Evolutionary conservation across 305 asterid species (phyloP), one percentile per base, ranked within the genome.

Genomic region (Solanum hybrid): DNA sequence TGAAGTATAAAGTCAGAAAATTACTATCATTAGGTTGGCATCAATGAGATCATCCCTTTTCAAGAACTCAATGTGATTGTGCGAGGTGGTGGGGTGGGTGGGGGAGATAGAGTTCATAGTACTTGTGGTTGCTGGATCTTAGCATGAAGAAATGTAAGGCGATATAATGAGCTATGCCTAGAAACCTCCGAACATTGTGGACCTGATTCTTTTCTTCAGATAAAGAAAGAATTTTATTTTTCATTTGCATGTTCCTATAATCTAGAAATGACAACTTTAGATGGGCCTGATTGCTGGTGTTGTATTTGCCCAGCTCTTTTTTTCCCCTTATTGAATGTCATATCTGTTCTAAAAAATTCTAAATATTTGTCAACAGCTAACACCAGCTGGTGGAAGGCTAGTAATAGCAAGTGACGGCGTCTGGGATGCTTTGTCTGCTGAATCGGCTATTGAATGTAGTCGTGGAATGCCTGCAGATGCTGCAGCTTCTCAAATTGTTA

Each of bases 401-500:
- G 92, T 98, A 51, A 92, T 98, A 91, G 94, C 99, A 88, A 98
- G 99, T 79, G 99, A 98, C 29, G 99, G 99, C 85, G 99, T 98
- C 92, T 98, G 99, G 99, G 99, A 98, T 89, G 98, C 99, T 89
- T 20, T 98, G 91, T 91, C 99, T 89, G 96, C 99, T 57, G 99
- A 98, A 93, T 37, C 90, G 37, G 99, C 99, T 91, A 91, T 96
- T 34, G 99, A 96, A 26, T 95, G 99, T 90, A 95, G 98, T 89
- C 93, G 96, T 89, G 99, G 98, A 81, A 94, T 97, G 99, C 94
- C 96, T 39, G 90, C 98, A 41, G 99, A 98, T 88, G 96, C 95
- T 89, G 96, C 99, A 88, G 97, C 99, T 92, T 91, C 98, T 61
- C 97, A 97, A 89, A 95, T 98, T 88, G 99, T 98, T 89, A 96